phyloP scores from a whole-genome alignment of 768 basidiomycete species.

The Naganishia onofrii region DNA sequence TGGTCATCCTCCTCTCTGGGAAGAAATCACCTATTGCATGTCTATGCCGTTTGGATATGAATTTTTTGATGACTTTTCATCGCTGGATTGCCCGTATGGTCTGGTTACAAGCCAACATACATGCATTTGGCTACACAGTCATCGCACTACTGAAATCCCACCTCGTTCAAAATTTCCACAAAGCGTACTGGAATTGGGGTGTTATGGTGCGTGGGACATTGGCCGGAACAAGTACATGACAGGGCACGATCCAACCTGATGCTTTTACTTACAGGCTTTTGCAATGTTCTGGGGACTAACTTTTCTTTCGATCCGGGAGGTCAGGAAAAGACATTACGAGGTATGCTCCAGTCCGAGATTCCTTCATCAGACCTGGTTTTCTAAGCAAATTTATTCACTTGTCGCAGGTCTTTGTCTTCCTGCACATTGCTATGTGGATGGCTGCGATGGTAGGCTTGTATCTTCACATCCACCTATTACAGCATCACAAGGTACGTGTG shows the following conservation, averaged over 20 bases:
- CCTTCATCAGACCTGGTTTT: background rate
- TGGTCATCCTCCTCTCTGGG: constrained; percentile 15
- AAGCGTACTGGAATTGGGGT: constrained; percentile 22
- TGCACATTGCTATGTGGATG: constrained; percentile 16
- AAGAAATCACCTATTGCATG: constrained; percentile 8
- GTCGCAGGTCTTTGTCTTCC: constrained; percentile 12
- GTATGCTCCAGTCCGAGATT: background rate
- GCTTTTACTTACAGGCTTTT: background rate
- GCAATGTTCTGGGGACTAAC: constrained; percentile 12
- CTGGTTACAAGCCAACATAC: constrained; percentile 8
- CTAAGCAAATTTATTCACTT: background rate
- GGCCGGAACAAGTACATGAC: background rate
- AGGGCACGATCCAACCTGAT: background rate
- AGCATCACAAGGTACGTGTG: constrained; percentile 12
- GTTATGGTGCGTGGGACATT: background rate
- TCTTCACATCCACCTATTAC: constrained; percentile 11
- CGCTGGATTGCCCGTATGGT: constrained; percentile 19
- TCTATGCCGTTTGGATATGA: constrained; percentile 10
- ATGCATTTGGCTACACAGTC: background rate
- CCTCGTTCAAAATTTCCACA: constrained; percentile 4
- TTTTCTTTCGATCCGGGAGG: constrained; percentile 4
- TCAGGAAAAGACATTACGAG: constrained; percentile 16
- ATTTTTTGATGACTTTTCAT: constrained; percentile 5
- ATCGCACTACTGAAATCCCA: constrained; percentile 8
- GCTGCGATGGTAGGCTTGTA: constrained; percentile 2